Conservation (phyloP, 257 asterid genomes). For the Mentha longifolia region DNA sequence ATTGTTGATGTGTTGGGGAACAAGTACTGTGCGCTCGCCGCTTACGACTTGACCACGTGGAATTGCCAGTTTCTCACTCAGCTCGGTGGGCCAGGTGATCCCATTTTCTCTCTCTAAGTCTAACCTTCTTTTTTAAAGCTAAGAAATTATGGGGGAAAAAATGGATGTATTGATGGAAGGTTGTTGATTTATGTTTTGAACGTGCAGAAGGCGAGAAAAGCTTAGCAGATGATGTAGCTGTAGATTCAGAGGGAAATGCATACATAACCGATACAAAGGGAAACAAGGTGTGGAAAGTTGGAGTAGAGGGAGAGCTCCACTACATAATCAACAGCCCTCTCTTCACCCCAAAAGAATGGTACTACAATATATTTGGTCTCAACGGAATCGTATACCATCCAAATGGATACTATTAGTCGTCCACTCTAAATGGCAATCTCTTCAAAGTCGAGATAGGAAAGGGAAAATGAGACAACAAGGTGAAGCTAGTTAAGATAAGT, state of each 20-base stretch:
- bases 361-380: slow-evolving; percentile 59
- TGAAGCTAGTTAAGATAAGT: slow-evolving; percentile 49
- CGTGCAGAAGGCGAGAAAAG: slow-evolving; percentile 62
- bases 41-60: slow-evolving; percentile 84
- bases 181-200: not conserved
- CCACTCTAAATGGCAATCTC: slow-evolving; percentile 67
- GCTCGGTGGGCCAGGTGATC: slow-evolving; percentile 85
- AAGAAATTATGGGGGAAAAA: too few species aligned
- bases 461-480: slow-evolving; percentile 49
- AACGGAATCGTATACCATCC: slow-evolving; percentile 93
- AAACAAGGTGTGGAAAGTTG: slow-evolving; percentile 80
- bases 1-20: slow-evolving; percentile 68
- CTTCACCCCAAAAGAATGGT: slow-evolving; percentile 66
- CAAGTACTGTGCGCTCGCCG: slow-evolving; percentile 75
- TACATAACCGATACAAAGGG: slow-evolving; percentile 74
- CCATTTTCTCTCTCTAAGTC: slow-evolving; percentile 5
- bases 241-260: slow-evolving; percentile 77
- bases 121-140: not conserved
- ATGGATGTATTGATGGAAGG: not conserved
- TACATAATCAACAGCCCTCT: slow-evolving; percentile 62
- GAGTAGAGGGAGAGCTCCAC: slow-evolving; percentile 53
- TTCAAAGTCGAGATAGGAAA: slow-evolving; percentile 60
- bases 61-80: slow-evolving; percentile 68
- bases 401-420: slow-evolving; percentile 72
- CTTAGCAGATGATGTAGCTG: slow-evolving; percentile 81